Conservation (phyloP, 192 early-diverging fungal species). For the Chytriomyces hyalinus region DNA sequence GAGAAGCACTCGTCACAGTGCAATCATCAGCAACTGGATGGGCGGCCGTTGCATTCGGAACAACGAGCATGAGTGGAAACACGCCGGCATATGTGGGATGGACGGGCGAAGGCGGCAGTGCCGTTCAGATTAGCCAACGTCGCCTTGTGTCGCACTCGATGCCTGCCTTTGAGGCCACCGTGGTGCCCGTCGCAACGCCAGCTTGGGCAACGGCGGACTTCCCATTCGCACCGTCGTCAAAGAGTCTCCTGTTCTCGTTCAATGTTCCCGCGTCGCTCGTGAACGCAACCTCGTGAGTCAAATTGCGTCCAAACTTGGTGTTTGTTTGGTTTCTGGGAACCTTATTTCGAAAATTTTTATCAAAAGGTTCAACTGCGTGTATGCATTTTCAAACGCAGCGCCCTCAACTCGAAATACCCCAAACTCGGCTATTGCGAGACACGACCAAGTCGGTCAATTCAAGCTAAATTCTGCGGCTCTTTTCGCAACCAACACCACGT, state of each 20-base stretch:
- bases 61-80: constrained; percentile 28
- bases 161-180: background rate
- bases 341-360: too few relatives aligned
- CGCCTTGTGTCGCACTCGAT: background rate
- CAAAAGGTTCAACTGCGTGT: too few relatives aligned
- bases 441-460: background rate
- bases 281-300: background rate
- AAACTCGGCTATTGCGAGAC: too few relatives aligned
- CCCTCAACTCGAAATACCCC: too few relatives aligned
- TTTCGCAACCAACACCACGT: background rate
- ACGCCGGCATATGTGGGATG: constrained; percentile 34
- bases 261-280: background rate
- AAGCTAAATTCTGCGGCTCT: background rate
- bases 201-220: background rate
- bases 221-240: background rate
- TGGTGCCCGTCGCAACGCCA: background rate
- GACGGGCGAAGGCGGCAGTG: constrained; percentile 26
- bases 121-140: constrained; percentile 18
- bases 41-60: constrained; percentile 40
- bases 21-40: constrained; percentile 39
- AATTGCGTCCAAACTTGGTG: too few relatives aligned
- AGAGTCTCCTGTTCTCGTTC: background rate
- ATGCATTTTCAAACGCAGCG: too few relatives aligned
- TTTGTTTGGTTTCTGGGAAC: too few relatives aligned
- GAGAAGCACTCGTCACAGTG: constrained; percentile 27